Evolutionary conservation across 805 yeast genomes (phyloP), one percentile per base, ranked within the genome.

Genomic region (Wickerhamia fluorescens): DNA sequence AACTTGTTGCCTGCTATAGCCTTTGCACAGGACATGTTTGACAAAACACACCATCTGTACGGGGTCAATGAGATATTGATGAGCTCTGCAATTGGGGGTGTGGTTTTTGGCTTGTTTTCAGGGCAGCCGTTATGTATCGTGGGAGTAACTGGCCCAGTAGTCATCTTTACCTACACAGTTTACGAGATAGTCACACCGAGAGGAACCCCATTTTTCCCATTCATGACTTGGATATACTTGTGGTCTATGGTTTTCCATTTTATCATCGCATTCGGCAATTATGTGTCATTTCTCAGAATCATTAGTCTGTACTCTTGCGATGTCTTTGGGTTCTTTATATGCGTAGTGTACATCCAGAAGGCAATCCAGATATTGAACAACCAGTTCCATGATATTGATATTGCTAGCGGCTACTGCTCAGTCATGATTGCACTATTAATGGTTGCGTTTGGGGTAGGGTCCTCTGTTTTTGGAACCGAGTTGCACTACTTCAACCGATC

Each of bases 1-100:
- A 89, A 92, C 51, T 50, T 89, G 25, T 63, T 89, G 21, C 97
- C 97, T 2, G 96, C 96, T 0, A 69, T 89, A 23, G 96, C 97
- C 0, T 89, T 89, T 65, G 94, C 96, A 0, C 96, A 86, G 48
- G 97, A 89, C 50, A 82, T 89, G 95, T 88, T 87, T 53, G 95
- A 88, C 52, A 78, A 85, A 37, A 89, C 98, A 0, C 58, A 81
- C 27, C 76, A 82, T 40, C 69, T 88, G 8, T 89, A 86, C 45
- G 98, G 98, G 3, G 81, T 92, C 4, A 92, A 89, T 48, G 98
- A 89, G 48, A 81, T 89, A 3, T 62, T 89, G 14, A 47, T 92
- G 48, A 68, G 92, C 5, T 75, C 88, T 18, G 95, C 95, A 0
- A 54, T 92, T 49, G 96, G 85, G 0, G 96, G 97, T 0, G 69